Evolutionary conservation across 148 eudicot species (phyloP).

Genomic region (Heliosperma pusillum): DNA sequence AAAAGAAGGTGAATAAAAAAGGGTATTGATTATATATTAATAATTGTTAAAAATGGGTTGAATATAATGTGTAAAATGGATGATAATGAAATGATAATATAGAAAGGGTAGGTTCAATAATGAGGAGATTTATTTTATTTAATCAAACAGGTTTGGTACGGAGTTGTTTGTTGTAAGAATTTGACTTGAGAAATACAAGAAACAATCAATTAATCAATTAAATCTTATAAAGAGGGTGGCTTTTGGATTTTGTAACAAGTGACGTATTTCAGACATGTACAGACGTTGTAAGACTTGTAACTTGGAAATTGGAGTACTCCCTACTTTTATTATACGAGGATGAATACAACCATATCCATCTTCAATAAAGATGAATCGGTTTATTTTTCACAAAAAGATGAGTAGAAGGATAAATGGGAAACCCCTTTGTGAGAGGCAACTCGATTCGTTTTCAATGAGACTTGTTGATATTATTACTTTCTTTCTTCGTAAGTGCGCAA

Average conservation of each 20-base stretch:
- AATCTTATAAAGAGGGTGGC: neutral
- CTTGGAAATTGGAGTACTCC: no score
- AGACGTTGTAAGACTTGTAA: no score
- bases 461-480: no score
- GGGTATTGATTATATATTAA: neutral
- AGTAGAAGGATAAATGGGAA: no score
- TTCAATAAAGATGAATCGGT: no score
- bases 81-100: constrained; percentile 1
- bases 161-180: constrained; percentile 7
- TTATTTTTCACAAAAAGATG: no score
- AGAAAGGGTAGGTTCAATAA: neutral
- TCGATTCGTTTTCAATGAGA: no score
- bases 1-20: neutral
- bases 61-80: neutral
- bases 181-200: neutral
- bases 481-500: no score
- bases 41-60: neutral
- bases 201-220: no score
- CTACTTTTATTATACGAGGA: no score
- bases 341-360: no score
- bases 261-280: neutral
- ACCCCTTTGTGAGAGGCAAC: no score
- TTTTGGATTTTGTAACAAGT: neutral
- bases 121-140: neutral
- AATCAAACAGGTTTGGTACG: neutral